These are phyloP conservation scores for Parathielavia appendiculata DNA, from an alignment of 495 filamentous ascomycete genomes.

Conservation along the genomic window DNA sequence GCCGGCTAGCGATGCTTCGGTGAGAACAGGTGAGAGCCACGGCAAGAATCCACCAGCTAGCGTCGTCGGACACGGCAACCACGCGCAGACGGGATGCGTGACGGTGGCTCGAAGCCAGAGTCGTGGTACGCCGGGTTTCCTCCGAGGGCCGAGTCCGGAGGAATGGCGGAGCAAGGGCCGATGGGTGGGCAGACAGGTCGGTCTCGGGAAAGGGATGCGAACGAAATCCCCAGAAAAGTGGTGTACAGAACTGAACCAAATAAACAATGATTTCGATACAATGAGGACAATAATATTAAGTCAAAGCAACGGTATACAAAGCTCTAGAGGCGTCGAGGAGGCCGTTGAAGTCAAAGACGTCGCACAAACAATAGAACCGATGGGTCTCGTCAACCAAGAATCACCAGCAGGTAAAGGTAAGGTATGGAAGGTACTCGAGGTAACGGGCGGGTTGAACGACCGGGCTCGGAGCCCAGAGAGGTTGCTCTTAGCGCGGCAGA, in stretches of 20 bases:
- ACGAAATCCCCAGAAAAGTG: not conserved
- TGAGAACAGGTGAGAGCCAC: slow-evolving; percentile 11
- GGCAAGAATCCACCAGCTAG: not conserved
- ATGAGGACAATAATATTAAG: not conserved
- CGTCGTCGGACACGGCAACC: not conserved
- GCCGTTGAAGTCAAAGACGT: not conserved
- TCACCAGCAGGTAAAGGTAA: not conserved
- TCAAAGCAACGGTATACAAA: not conserved
- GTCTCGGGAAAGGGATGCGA: not conserved
- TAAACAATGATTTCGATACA: not conserved
- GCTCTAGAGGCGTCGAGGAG: not conserved
- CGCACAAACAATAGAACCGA: not conserved
- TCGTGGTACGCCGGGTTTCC: slow-evolving; percentile 5
- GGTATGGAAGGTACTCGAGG: not conserved
- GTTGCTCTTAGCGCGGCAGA: slow-evolving; percentile 2
- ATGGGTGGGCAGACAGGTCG: not conserved
- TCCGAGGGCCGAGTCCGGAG: slow-evolving; percentile 15
- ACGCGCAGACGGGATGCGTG: not conserved
- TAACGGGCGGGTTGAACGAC: too few species aligned
- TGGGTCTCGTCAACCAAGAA: not conserved
- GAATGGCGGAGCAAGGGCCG: slow-evolving; percentile 2
- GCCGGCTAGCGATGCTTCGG: slow-evolving; percentile 15
- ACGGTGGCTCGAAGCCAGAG: not conserved
- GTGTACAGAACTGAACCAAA: not conserved
- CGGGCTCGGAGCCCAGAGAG: not conserved